A percentile compares a stretch with the other conserved stretches of the same genome.
Evolutionary conservation across 2,329 filamentous ascomycete species (phyloP).

Genomic region (Parastagonospora nodorum): DNA sequence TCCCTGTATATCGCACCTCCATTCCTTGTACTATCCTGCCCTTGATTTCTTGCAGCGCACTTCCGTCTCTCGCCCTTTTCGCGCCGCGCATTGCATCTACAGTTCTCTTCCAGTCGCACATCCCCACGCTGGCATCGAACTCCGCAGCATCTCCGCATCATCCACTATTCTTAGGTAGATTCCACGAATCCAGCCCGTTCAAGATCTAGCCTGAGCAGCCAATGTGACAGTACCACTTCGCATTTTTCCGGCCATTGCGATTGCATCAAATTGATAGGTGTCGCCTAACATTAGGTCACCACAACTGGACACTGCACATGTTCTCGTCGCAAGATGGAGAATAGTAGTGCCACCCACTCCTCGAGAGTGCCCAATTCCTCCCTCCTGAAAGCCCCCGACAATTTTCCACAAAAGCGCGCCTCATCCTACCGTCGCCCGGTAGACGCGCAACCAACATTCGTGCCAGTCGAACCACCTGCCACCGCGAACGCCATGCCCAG

Average conservation of each 20-base stretch:
- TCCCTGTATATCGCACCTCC: slow-evolving; percentile 10
- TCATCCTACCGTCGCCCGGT: slow-evolving; percentile 41
- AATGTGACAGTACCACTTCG: slow-evolving; percentile 25
- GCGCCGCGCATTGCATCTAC: slow-evolving; percentile 7
- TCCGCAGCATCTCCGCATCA: slow-evolving; percentile 13
- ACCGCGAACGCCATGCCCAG: slow-evolving; percentile 28
- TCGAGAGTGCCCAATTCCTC: slow-evolving; percentile 26
- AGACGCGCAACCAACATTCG: slow-evolving; percentile 30
- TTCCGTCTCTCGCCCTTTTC: slow-evolving; percentile 5
- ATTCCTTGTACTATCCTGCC: slow-evolving; percentile 23
- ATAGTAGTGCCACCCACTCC: slow-evolving; percentile 30
- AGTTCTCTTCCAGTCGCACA: slow-evolving; percentile 7
- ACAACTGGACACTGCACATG: slow-evolving; percentile 18
- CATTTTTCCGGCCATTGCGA: slow-evolving; percentile 11
- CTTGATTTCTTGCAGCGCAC: slow-evolving; percentile 6
- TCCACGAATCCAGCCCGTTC: slow-evolving; percentile 19
- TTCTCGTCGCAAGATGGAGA: slow-evolving; percentile 35
- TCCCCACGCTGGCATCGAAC: slow-evolving; percentile 3
- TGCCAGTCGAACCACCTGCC: slow-evolving; percentile 9
- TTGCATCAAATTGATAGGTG: slow-evolving; percentile 15
- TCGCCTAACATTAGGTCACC: slow-evolving; percentile 9
- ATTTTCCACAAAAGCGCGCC: slow-evolving; percentile 38
- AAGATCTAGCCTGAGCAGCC: slow-evolving; percentile 16
- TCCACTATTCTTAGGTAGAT: slow-evolving; percentile 26
- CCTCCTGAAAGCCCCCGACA: slow-evolving; percentile 31